phyloP scores from a whole-genome alignment of 2,329 filamentous ascomycete genomes.

The Ascochyta pisi region DNA sequence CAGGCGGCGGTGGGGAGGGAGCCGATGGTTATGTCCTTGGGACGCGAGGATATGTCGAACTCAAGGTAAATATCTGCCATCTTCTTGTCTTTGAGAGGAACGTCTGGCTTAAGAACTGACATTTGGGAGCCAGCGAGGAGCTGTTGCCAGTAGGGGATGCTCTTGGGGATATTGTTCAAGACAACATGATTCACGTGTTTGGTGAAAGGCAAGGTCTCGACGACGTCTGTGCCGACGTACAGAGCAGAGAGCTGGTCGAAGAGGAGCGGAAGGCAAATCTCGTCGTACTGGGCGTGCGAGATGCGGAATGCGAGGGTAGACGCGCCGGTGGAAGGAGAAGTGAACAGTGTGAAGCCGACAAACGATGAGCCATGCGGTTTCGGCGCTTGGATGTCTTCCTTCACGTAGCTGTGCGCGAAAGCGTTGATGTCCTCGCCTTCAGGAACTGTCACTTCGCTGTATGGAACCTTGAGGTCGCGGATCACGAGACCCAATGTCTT shows the following conservation, averaged over 20 bases:
- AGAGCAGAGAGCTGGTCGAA: slow-evolving; percentile 66
- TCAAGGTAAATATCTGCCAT: slow-evolving; percentile 41
- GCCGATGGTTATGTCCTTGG: slow-evolving; percentile 66
- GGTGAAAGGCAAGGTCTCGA: slow-evolving; percentile 52
- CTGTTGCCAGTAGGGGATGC: slow-evolving; percentile 66
- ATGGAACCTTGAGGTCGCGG: slow-evolving; percentile 59
- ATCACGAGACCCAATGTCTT: slow-evolving; percentile 66
- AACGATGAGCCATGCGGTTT: slow-evolving; percentile 63
- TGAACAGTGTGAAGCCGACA: slow-evolving; percentile 56
- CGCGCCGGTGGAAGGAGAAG: slow-evolving; percentile 63
- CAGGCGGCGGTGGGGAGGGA: slow-evolving; percentile 72
- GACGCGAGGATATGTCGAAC: slow-evolving; percentile 51
- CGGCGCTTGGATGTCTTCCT: slow-evolving; percentile 62
- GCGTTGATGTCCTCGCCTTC: slow-evolving; percentile 59
- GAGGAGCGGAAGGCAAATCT: slow-evolving; percentile 69
- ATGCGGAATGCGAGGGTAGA: slow-evolving; percentile 65
- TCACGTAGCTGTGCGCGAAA: slow-evolving; percentile 62
- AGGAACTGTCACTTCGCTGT: slow-evolving; percentile 47
- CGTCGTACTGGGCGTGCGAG: slow-evolving; percentile 74
- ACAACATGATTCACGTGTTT: slow-evolving; percentile 54
- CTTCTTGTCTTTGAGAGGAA: slow-evolving; percentile 37
- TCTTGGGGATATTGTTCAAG: slow-evolving; percentile 52
- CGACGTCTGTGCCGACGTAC: slow-evolving; percentile 50
- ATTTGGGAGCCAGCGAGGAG: slow-evolving; percentile 65
- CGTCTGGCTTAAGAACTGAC: slow-evolving; percentile 44